These are phyloP conservation scores for Penicillium hesseltinei DNA, from an alignment of 2,329 filamentous ascomycete genomes.

Conservation along the genomic window DNA sequence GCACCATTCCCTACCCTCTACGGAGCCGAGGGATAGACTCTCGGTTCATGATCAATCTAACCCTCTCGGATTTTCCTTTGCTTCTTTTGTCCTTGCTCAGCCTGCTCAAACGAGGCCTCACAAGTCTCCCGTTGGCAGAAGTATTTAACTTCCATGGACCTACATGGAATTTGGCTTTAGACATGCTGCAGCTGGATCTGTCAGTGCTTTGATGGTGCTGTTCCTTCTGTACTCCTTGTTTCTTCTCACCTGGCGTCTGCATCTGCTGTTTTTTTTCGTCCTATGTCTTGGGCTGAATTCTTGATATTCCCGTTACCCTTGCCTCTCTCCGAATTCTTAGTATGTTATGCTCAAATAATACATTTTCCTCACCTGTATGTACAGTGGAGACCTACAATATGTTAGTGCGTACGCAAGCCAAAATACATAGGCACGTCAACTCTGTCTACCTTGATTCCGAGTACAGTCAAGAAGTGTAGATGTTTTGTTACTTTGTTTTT, in stretches of 20 bases:
- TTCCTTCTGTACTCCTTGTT: conserved; percentile 30
- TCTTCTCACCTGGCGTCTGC: conserved; percentile 34
- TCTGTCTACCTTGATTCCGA: neutral
- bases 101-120: conserved; percentile 11
- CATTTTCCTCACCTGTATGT: conserved; percentile 20
- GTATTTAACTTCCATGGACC: conserved; percentile 19
- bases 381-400: neutral
- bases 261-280: conserved; percentile 25
- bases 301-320: conserved; percentile 26
- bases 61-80: conserved; percentile 22
- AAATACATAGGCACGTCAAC: neutral
- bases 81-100: conserved; percentile 18
- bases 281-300: conserved; percentile 28
- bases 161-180: conserved; percentile 33
- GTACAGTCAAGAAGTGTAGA: neutral
- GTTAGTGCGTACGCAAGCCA: neutral
- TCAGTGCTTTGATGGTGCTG: conserved; percentile 27
- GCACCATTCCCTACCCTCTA: conserved; percentile 3
- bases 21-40: conserved; percentile 14
- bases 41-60: conserved; percentile 15
- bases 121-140: conserved; percentile 14
- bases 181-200: conserved; percentile 28
- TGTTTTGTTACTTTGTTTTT: neutral
- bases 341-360: conserved; percentile 41
- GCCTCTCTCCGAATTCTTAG: conserved; percentile 23